Evolutionary conservation across 2,329 filamentous ascomycete genomes (phyloP), one percentile per base, ranked within the genome.

Genomic region (Blastomyces emzantsi): DNA sequence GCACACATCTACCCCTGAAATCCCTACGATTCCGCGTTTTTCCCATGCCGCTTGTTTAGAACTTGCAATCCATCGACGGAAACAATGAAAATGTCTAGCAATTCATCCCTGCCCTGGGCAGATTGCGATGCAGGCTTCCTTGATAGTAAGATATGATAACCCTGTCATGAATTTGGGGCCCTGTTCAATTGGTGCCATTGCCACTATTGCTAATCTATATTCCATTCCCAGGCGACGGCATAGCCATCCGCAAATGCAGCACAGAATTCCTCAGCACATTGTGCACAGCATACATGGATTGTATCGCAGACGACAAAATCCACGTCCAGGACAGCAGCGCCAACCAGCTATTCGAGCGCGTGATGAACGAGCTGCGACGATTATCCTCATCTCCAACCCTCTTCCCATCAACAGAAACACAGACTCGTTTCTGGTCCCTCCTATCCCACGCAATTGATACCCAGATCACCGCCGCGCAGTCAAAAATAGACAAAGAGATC

Each of bases 161-260:
- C 36, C 33, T 9, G 19, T 17, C 30, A 41, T 22, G 5, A 5
- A 39, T 36, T 56, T 4, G 45, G n/a, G n/a, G 2, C 3, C 11
- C 47, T 11, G n/a, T 8, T 43, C 8, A 22, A 17, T 39, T 22
- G 33, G 3, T 43, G 13, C 15, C 3, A 43, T 43, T 43, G 41
- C 17, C 2, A 19, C 41, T 43, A 5, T 57, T 25, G 55, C 36
- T 57, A 57, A 57, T 17, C 9, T 11, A 39, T 19, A 51, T 51
- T 13, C 19, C 52, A 43, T 41, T 9, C 22, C n/a, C n/a, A 57
- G 55, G 33, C n/a, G 33, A 61, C 17, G 52, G 64, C 13, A n/a
- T 49, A 19, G 47, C 62, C 11, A 58, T 49, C 22, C 62, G 62
- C n/a, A 64, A 62, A 55, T 64, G 64, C 49, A 64, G 60, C 64